Evolutionary conservation across 1,284 basidiomycete genomes (phyloP).

Genomic region (Ganoderma boninense): DNA sequence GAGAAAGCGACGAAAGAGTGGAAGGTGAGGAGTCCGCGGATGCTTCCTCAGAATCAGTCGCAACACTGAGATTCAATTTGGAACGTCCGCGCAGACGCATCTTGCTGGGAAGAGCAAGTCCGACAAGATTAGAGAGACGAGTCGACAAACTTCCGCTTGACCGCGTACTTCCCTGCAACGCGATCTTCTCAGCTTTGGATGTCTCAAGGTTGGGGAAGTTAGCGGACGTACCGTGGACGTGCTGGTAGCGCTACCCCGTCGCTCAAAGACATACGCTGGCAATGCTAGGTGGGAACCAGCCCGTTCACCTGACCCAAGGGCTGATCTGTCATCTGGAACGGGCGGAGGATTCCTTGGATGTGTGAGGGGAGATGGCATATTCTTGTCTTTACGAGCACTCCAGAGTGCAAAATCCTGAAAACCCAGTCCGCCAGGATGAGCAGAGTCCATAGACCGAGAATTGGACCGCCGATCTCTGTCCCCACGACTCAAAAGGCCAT

Average conservation of each 20-base stretch:
- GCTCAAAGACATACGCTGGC: slow-evolving; percentile 38
- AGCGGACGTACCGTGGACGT: slow-evolving; percentile 34
- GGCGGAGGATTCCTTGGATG: slow-evolving; percentile 33
- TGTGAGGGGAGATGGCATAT: slow-evolving; percentile 29
- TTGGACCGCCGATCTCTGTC: slow-evolving; percentile 14
- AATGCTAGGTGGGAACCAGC: slow-evolving; percentile 12
- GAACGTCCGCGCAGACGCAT: slow-evolving; percentile 34
- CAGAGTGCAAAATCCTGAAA: slow-evolving; percentile 19
- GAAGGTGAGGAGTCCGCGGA: slow-evolving; percentile 37
- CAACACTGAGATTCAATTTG: slow-evolving; percentile 38
- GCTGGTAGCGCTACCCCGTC: slow-evolving; percentile 40
- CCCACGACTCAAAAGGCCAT: slow-evolving; percentile 27
- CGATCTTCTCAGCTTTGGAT: slow-evolving; percentile 5
- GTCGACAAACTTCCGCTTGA: slow-evolving; percentile 35
- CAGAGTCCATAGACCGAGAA: slow-evolving; percentile 7
- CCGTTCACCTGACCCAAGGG: slow-evolving; percentile 4
- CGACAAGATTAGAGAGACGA: slow-evolving; percentile 34
- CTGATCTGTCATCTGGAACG: slow-evolving; percentile 19
- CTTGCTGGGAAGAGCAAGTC: slow-evolving; percentile 32
- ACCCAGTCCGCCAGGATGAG: slow-evolving; percentile 5
- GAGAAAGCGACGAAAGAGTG: slow-evolving; percentile 30
- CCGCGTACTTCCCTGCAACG: slow-evolving; percentile 30
- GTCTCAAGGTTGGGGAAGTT: slow-evolving; percentile 5
- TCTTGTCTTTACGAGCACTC: slow-evolving; percentile 5
- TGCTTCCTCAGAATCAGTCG: slow-evolving; percentile 25